These are phyloP conservation scores for Zoysia japonica DNA, from an alignment of 176 grass and related monocot species.

Conservation along the genomic window DNA sequence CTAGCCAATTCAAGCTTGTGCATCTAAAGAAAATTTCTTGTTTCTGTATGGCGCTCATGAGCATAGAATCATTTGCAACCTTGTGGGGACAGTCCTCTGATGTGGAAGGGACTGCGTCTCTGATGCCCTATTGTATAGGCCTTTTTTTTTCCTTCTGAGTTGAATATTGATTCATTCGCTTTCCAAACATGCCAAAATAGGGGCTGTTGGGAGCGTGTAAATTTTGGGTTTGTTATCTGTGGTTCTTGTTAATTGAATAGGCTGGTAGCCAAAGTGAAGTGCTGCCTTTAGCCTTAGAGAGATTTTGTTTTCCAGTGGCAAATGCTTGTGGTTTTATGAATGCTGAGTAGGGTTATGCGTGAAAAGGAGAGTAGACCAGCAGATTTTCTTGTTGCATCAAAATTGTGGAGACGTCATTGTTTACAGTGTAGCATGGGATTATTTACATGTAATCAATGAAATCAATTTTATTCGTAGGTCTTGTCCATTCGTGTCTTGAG, in stretches of 20 bases:
- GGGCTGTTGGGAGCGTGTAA: constrained; percentile 40
- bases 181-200: constrained; percentile 32
- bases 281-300: background rate
- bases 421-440: background rate
- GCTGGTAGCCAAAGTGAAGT: constrained; percentile 20
- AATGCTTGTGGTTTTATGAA: background rate
- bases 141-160: background rate
- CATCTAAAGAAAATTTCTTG: constrained; percentile 18
- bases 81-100: background rate
- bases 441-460: background rate
- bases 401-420: background rate
- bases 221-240: constrained; percentile 28
- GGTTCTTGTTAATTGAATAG: background rate
- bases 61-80: constrained; percentile 6
- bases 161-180: constrained; percentile 40
- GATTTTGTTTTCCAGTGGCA: background rate
- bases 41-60: constrained; percentile 16
- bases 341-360: background rate
- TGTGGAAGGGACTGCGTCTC: constrained; percentile 4
- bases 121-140: constrained; percentile 44
- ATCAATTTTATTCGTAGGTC: background rate
- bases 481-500: too few species aligned
- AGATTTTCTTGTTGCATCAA: background rate
- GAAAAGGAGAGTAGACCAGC: background rate
- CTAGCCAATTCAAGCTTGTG: constrained; percentile 61